Base-by-base conservation (phyloP, 345 rosid genomes). In the Hirschfeldia incana region DNA sequence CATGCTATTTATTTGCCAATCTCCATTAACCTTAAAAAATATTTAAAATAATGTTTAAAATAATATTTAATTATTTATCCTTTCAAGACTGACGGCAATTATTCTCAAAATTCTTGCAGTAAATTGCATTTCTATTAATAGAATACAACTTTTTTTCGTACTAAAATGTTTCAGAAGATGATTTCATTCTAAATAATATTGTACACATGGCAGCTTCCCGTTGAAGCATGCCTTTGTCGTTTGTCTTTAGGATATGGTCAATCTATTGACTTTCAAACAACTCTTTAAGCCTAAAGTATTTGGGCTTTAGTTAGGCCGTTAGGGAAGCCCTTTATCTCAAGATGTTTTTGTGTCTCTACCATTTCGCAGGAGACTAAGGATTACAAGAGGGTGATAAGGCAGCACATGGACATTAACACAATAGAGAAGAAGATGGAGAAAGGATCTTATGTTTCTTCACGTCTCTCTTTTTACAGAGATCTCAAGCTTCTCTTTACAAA, bases 401-500 rank as follows among this genome's bases (percentile, higher is more conserved):
- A 87, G 73, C 93, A 88, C 42, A 59, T 88, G 85, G 97, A 92
- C 76, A 59, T 92, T 4, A 85, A 88, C 44, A 85, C 88, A 12
- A 83, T 92, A 61, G 83, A 86, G 62, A 67, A 84, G 32, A 90
- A 78, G 82, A 16, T 92, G 5, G 79, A 83, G 33, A 75, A 86
- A 73, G 89, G 90, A 55, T 76, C 36, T 10, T 91, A 88, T 72
- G 67, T 78, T 27, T 77, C 89, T 39, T 80, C 81, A 64, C 55
- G 77, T 28, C 82, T 85, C 30, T 13, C 68, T 1, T 88, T 88
- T 77, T 85, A 87, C 77, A 87, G 92, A 64, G 97, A 92, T 73
- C 83, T 92, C 13, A 74, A 86, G 78, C 93, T 90, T 82, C 89
- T 92, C 77, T 83, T 87, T 84, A 85, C 83, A 83, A 92, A 92